A percentile compares a stretch with the other conserved stretches of the same genome.
Conservation (phyloP, 2,329 filamentous ascomycete genomes). For the Colletotrichum brevisporum region DNA sequence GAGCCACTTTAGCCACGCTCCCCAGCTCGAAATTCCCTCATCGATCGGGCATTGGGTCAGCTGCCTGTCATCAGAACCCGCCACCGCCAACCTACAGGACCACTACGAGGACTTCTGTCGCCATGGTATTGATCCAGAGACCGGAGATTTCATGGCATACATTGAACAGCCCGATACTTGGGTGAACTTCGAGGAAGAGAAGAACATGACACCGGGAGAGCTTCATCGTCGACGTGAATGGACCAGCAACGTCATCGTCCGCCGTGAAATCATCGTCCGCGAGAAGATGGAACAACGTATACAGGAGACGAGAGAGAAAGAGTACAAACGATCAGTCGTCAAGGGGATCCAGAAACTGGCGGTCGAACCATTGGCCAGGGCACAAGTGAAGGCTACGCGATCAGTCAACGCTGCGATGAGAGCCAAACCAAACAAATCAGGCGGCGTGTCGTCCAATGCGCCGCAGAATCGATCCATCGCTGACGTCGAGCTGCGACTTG, state of each 20-base stretch:
- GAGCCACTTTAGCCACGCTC: neutral
- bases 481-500: slow-evolving; percentile 60
- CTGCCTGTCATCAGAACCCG: neutral
- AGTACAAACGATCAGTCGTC: neutral
- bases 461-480: slow-evolving; percentile 2
- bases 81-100: slow-evolving; percentile 3
- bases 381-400: too few relatives aligned
- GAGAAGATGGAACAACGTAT: slow-evolving; percentile 19
- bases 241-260: slow-evolving; percentile 40
- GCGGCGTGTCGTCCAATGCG: neutral
- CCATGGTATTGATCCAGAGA: slow-evolving; percentile 55
- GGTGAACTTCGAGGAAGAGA: slow-evolving; percentile 37
- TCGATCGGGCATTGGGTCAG: slow-evolving; percentile 20
- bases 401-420: too few relatives aligned
- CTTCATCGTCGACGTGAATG: slow-evolving; percentile 43
- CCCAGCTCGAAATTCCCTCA: neutral
- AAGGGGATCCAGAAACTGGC: neutral
- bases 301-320: neutral
- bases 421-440: neutral
- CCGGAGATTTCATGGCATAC: slow-evolving; percentile 51
- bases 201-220: slow-evolving; percentile 11
- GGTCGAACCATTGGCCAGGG: neutral
- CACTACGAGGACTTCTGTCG: slow-evolving; percentile 41
- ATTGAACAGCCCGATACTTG: slow-evolving; percentile 51
- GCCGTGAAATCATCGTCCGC: slow-evolving; percentile 25